phyloP scores from a whole-genome alignment of 2,329 filamentous ascomycete species.

The Exophiala dermatitidis region DNA sequence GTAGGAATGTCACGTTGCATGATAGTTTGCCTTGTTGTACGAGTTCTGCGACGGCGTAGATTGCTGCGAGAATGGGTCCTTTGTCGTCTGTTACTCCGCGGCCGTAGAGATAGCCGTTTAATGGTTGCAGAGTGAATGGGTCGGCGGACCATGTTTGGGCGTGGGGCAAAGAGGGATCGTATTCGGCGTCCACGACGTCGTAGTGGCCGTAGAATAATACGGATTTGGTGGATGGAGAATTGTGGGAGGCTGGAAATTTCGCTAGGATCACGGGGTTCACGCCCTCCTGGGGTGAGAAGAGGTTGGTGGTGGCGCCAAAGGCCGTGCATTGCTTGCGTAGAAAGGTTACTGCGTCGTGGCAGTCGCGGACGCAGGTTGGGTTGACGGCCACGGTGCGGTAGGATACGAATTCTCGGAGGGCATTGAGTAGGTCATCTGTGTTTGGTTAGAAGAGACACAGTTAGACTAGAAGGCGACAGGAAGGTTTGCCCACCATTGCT shows the following conservation, averaged over 20 bases:
- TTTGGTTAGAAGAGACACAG: background rate
- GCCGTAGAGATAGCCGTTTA: conserved; percentile 89
- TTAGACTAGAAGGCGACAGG: background rate
- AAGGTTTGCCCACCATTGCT: conserved; percentile 46
- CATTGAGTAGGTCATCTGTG: conserved; percentile 57
- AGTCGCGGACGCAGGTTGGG: conserved; percentile 81
- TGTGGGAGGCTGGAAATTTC: conserved; percentile 57
- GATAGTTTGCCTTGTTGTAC: conserved; percentile 74
- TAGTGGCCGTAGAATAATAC: conserved; percentile 98
- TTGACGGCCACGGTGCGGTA: conserved; percentile 88
- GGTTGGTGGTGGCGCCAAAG: conserved; percentile 79
- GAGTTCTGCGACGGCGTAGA: conserved; percentile 88
- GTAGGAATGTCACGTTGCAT: conserved; percentile 85
- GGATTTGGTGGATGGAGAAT: conserved; percentile 53
- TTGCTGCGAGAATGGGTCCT: conserved; percentile 84
- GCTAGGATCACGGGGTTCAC: conserved; percentile 93
- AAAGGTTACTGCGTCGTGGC: conserved; percentile 84
- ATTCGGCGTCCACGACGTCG: conserved; percentile 85
- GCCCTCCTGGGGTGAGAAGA: conserved; percentile 71
- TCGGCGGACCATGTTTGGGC: conserved; percentile 66
- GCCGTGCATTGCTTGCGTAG: conserved; percentile 85
- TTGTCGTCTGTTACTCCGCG: conserved; percentile 98
- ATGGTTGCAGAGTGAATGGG: conserved; percentile 80
- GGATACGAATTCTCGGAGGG: conserved; percentile 75
- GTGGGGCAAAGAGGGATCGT: conserved; percentile 5